Evolutionary conservation across 2,329 filamentous ascomycete genomes (phyloP), one percentile per base, ranked within the genome.

Genomic region (Paramyrothecium sp.): DNA sequence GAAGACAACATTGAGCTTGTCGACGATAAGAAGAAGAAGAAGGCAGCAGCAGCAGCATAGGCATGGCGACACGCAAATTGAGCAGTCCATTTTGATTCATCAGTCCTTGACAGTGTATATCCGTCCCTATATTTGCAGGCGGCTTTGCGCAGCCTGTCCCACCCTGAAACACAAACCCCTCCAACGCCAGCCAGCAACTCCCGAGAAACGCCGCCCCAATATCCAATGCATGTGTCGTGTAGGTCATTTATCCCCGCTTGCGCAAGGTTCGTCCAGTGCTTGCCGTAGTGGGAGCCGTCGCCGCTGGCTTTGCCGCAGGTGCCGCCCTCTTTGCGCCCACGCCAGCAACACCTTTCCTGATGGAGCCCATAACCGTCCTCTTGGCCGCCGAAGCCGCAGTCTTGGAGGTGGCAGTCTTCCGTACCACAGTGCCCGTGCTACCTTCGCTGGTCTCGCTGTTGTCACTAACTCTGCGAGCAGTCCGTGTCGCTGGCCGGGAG

Each of bases 1-100:
- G 91, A 96, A 78, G 92, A 96, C 71, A 97, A 99, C 76, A 89
- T 98, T 66, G 94, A 98, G 77, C 78, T 93, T 69, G 85, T 98
- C 48, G 94, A 98, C 75, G 94, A 97, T 73, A 97, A 97, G 86
- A 95, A 95, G 85, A 96, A 96, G 79, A 86, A 81, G 69, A 76
- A 76, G 69, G 67, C 63, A 20, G 61, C 61, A 17, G 61, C 61
- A 17, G 57, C 56, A 56, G 57, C 56, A 56, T 61, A 56, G 46
- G 41, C 21, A 10, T 23, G 33, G n/a, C 21, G 20, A 44, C 22
- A 38, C 53, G 20, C 20, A 23, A 54, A 48, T 26, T n/a, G 54
- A 56, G 58, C 63, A 50, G 16, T 60, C 60, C 46, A 58, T 62
- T 30, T 30, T 56, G 60, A 60, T 64, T 56, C 62, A 57, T 60